A percentile compares a stretch with the other conserved stretches of the same genome.
These are phyloP conservation scores for Curvularia eragrostidis DNA, from an alignment of 2,329 filamentous ascomycete species.

Conservation along the genomic window DNA sequence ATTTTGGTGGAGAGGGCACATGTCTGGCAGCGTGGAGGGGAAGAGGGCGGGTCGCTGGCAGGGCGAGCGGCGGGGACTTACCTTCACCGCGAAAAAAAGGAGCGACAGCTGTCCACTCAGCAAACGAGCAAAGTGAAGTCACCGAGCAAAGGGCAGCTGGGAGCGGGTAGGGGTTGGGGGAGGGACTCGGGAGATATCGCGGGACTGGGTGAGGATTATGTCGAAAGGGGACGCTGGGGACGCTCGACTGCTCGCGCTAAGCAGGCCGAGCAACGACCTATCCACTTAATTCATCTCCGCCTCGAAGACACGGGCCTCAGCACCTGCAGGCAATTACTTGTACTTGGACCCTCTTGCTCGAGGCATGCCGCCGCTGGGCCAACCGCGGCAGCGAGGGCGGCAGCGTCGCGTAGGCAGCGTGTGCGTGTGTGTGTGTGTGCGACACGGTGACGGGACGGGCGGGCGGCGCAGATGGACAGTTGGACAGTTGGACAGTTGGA, in stretches of 20 bases:
- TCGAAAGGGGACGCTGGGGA: slow-evolving; percentile 44
- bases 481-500: no score
- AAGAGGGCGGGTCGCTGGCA: slow-evolving; percentile 45
- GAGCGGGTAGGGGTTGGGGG: slow-evolving; percentile 27
- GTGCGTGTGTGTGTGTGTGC: neutral
- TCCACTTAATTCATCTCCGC: slow-evolving; percentile 35
- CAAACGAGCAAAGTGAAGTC: slow-evolving; percentile 34
- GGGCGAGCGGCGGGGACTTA: slow-evolving; percentile 16
- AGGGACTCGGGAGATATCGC: slow-evolving; percentile 33
- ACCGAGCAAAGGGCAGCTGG: slow-evolving; percentile 34
- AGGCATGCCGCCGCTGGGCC: slow-evolving; percentile 15
- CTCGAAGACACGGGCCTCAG: slow-evolving; percentile 33
- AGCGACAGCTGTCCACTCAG: slow-evolving; percentile 43
- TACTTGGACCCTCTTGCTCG: neutral
- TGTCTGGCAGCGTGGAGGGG: slow-evolving; percentile 23
- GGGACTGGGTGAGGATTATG: slow-evolving; percentile 30
- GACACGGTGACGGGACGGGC: neutral
- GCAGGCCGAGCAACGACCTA: slow-evolving; percentile 39
- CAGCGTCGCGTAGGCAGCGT: no score
- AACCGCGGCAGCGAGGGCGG: neutral
- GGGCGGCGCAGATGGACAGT: slow-evolving; percentile 11
- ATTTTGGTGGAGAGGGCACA: slow-evolving; percentile 45
- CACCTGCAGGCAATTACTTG: slow-evolving; percentile 43
- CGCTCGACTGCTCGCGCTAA: slow-evolving; percentile 36
- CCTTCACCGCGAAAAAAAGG: slow-evolving; percentile 34